Conservation (phyloP, 495 filamentous ascomycete genomes). For the Lasiosphaeria hispida region DNA sequence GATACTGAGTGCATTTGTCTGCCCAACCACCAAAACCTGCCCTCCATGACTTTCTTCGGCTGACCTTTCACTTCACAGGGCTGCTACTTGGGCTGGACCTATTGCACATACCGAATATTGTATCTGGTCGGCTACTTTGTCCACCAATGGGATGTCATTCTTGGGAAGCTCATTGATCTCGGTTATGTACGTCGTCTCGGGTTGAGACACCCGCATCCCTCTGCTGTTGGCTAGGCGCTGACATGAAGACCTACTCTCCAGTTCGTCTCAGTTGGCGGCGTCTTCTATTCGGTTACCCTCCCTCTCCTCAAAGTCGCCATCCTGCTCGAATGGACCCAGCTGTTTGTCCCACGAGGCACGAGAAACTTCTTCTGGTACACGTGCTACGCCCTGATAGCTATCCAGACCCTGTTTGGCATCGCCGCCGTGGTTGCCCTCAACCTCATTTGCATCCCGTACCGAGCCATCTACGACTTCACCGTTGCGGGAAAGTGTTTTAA, state of each 20-base stretch:
- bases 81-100: slow-evolving; percentile 20
- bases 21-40: background rate
- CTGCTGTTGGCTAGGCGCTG: background rate
- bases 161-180: background rate
- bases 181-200: background rate
- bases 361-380: slow-evolving; percentile 18
- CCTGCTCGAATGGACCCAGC: slow-evolving; percentile 33
- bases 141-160: slow-evolving; percentile 30
- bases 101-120: slow-evolving; percentile 9
- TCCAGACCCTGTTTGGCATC: slow-evolving; percentile 19
- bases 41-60: background rate
- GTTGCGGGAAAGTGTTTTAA: slow-evolving; percentile 29
- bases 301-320: slow-evolving; percentile 33
- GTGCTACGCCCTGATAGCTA: slow-evolving; percentile 10
- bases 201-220: background rate
- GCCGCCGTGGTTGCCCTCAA: slow-evolving; percentile 27
- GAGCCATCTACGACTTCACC: slow-evolving; percentile 28
- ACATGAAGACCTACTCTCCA: background rate
- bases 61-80: background rate
- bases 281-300: slow-evolving; percentile 24
- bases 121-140: slow-evolving; percentile 26
- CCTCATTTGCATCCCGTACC: slow-evolving; percentile 43
- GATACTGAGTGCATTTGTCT: slow-evolving; percentile 1
- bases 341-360: slow-evolving; percentile 24
- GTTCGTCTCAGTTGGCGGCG: slow-evolving; percentile 21